phyloP scores from a whole-genome alignment of 768 basidiomycete species.

The Podaxis carcinomalis region DNA sequence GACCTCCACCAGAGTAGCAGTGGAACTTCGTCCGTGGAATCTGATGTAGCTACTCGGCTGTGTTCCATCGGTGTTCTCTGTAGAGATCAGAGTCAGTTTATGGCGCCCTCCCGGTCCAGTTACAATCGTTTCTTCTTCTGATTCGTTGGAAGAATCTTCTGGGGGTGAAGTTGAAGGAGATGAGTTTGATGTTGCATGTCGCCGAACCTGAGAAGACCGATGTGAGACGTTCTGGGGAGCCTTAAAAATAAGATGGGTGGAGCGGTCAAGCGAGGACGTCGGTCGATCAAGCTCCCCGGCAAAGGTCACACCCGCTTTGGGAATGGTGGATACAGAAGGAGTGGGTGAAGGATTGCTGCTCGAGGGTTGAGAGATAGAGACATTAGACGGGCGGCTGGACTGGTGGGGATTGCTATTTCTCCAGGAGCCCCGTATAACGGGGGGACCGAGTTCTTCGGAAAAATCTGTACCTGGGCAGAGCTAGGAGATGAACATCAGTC shows the following conservation, averaged over 20 bases:
- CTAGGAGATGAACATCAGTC: slow-evolving; percentile 28
- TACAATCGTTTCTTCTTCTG: slow-evolving; percentile 28
- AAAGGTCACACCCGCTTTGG: not conserved
- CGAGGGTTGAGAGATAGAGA: slow-evolving; percentile 11
- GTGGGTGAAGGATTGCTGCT: slow-evolving; percentile 6
- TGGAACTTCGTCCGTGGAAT: slow-evolving; percentile 63
- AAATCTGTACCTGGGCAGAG: slow-evolving; percentile 61
- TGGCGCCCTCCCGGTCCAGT: slow-evolving; percentile 28
- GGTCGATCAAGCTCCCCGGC: not conserved
- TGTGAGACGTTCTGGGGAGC: slow-evolving; percentile 11
- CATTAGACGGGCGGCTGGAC: slow-evolving; percentile 3
- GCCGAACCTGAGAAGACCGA: not conserved
- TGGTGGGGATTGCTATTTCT: slow-evolving; percentile 24
- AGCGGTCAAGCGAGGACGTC: slow-evolving; percentile 15
- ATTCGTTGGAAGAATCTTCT: slow-evolving; percentile 22
- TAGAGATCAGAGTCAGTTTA: slow-evolving; percentile 32
- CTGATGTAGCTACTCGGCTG: slow-evolving; percentile 37
- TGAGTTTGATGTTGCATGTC: slow-evolving; percentile 9
- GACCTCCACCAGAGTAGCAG: slow-evolving; percentile 48
- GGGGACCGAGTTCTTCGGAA: slow-evolving; percentile 57
- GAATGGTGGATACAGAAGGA: slow-evolving; percentile 15
- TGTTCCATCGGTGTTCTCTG: slow-evolving; percentile 23
- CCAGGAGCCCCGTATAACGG: slow-evolving; percentile 64
- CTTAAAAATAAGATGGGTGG: slow-evolving; percentile 27
- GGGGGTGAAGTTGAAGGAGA: slow-evolving; percentile 14